phyloP scores from a whole-genome alignment of 2,329 filamentous ascomycete species.

The Botrytis aclada region DNA sequence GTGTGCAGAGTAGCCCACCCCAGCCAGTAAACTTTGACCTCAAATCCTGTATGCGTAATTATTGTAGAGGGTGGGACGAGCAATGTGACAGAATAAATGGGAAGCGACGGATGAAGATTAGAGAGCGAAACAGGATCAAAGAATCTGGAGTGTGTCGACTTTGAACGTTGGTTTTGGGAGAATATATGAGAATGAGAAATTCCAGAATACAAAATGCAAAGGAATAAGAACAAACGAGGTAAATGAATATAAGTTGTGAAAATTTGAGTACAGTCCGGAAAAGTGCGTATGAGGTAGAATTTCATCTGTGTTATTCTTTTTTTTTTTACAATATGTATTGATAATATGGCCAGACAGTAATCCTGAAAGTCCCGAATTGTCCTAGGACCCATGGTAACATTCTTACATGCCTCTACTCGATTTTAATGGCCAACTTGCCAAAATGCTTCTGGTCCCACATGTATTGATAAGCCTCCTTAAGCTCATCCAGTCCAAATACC shows the following conservation, averaged over 20 bases:
- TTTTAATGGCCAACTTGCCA: conserved; percentile 20
- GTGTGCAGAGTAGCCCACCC: not conserved
- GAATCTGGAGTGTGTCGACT: too few relatives aligned
- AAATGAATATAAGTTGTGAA: not conserved
- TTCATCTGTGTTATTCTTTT: too few relatives aligned
- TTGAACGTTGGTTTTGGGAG: not conserved
- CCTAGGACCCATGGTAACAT: not conserved
- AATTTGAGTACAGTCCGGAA: not conserved
- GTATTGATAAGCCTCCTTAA: conserved; percentile 48
- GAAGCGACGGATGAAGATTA: not conserved
- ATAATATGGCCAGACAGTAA: not conserved
- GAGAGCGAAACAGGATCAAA: not conserved
- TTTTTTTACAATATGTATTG: not conserved
- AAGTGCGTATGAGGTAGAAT: too few relatives aligned
- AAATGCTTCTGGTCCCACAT: conserved; percentile 46
- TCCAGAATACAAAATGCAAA: not conserved
- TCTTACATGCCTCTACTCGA: conserved; percentile 3
- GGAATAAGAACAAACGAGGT: not conserved
- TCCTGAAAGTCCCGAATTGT: not conserved
- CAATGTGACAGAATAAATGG: not conserved
- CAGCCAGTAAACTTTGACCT: not conserved
- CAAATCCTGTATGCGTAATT: not conserved
- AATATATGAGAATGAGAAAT: not conserved
- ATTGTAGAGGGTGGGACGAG: not conserved
- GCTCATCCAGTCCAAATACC: conserved; percentile 46